Conservation (phyloP, 176 grass and related monocot genomes). For the Areca catechu region DNA sequence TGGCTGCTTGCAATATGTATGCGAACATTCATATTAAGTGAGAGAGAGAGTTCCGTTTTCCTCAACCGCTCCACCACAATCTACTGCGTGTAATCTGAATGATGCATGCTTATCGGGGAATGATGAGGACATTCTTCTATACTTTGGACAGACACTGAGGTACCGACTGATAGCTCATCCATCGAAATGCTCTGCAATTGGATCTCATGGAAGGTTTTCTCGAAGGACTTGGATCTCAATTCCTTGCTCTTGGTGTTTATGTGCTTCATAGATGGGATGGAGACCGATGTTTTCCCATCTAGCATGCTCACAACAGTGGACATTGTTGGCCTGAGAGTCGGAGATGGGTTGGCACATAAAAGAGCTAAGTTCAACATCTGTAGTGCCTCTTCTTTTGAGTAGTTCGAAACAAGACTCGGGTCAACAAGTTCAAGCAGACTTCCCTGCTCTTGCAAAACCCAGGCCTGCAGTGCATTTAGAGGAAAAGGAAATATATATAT, state of each 20-base stretch:
- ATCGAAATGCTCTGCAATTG: not conserved
- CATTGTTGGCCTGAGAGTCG: conserved; percentile 11
- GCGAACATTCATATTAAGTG: too few relatives aligned
- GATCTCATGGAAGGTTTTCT: too few relatives aligned
- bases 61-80: too few relatives aligned
- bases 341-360: conserved; percentile 16
- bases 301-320: conserved; percentile 13
- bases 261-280: not conserved
- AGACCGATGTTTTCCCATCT: conserved; percentile 5
- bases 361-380: conserved; percentile 10
- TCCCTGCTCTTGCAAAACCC: conserved; percentile 18
- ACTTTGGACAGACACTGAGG: not conserved
- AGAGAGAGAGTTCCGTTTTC: too few relatives aligned
- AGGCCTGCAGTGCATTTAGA: conserved; percentile 3
- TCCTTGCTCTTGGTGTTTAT: not conserved
- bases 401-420: conserved; percentile 8
- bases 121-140: not conserved
- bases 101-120: too few relatives aligned
- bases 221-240: too few relatives aligned
- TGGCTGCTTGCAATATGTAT: too few relatives aligned
- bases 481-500: not conserved
- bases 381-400: conserved; percentile 18
- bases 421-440: conserved; percentile 19
- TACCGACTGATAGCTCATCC: not conserved
- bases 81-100: too few relatives aligned